These are phyloP conservation scores for Sclerotinia minor DNA, from an alignment of 2,329 filamentous ascomycete species.

Conservation along the genomic window DNA sequence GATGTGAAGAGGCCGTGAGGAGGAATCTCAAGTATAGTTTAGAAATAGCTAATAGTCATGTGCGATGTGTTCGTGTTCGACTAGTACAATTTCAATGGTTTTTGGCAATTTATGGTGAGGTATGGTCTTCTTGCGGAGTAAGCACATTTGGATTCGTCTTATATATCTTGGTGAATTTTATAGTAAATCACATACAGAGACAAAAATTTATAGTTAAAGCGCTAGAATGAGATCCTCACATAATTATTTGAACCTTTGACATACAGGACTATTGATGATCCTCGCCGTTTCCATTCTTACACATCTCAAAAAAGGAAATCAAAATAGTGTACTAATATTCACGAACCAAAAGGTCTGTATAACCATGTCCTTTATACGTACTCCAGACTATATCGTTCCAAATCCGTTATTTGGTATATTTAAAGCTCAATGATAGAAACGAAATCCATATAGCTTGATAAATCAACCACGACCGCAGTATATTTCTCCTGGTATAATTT, in stretches of 20 bases:
- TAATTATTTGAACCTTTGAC: not conserved
- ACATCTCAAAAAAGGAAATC: not conserved
- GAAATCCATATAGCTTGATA: not conserved
- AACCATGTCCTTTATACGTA: not conserved
- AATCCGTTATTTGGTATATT: no score
- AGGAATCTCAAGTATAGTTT: not conserved
- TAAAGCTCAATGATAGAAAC: not conserved
- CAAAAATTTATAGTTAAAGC: not conserved
- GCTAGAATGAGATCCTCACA: no score
- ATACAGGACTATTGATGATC: not conserved
- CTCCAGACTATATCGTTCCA: not conserved
- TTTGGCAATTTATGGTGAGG: not conserved
- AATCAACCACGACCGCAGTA: constrained; percentile 29
- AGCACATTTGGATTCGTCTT: not conserved
- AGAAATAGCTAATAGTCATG: not conserved
- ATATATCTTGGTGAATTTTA: not conserved
- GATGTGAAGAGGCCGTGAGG: not conserved
- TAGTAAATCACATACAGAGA: not conserved
- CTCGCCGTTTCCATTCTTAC: not conserved
- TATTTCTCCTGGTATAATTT: constrained; percentile 32
- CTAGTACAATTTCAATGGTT: not conserved
- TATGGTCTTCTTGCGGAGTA: not conserved
- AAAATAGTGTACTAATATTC: not conserved
- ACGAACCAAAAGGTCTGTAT: not conserved
- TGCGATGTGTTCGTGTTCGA: not conserved